Evolutionary conservation across 257 asterid genomes (phyloP).

Genomic region (Echites panduratus): DNA sequence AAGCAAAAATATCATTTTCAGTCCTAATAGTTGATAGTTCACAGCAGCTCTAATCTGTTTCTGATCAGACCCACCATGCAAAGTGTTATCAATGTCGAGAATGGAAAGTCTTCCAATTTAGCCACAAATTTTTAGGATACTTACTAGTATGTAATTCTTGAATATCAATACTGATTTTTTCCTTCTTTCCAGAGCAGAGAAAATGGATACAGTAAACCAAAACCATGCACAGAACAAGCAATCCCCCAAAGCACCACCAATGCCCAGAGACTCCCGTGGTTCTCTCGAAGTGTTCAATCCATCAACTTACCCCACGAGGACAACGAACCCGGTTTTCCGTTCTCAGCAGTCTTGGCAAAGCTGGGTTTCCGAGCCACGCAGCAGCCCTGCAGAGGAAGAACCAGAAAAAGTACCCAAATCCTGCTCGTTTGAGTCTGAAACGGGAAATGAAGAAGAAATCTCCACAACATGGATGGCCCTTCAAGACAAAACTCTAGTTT

Average conservation of each 20-base stretch:
- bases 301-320: slow-evolving; percentile 22
- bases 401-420: background rate
- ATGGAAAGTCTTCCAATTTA: slow-evolving; percentile 10
- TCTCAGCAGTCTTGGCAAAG: slow-evolving; percentile 46
- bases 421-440: slow-evolving; percentile 22
- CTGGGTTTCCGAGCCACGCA: slow-evolving; percentile 25
- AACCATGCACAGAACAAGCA: slow-evolving; percentile 36
- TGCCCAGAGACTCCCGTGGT: slow-evolving; percentile 71
- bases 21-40: slow-evolving; percentile 7
- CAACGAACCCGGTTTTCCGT: slow-evolving; percentile 31
- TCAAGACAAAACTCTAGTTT: slow-evolving; percentile 30
- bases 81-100: slow-evolving; percentile 18
- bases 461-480: slow-evolving; percentile 88
- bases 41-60: background rate
- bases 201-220: slow-evolving; percentile 41
- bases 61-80: slow-evolving; percentile 27
- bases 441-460: slow-evolving; percentile 30
- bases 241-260: slow-evolving; percentile 35
- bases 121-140: slow-evolving; percentile 3
- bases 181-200: slow-evolving; percentile 16
- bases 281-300: slow-evolving; percentile 92
- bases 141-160: background rate
- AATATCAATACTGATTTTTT: background rate
- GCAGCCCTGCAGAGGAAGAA: slow-evolving; percentile 15
- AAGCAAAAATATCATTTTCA: slow-evolving; percentile 34